Conservation (phyloP, 345 rosid species). For the Microcos paniculata region DNA sequence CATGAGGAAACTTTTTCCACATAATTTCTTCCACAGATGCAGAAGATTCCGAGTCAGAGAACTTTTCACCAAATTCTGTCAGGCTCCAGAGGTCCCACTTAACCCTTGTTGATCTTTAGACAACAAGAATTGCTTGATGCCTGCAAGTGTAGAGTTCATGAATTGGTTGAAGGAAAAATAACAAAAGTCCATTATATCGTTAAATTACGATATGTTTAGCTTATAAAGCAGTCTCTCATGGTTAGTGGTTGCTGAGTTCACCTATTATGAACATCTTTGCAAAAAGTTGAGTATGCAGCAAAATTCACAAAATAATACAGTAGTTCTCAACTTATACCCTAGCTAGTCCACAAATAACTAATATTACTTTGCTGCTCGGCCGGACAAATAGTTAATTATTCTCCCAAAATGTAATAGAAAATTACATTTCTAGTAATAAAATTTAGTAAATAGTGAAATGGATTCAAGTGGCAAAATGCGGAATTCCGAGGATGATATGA, state of each 20-base stretch:
- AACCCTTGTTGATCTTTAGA: constrained; percentile 21
- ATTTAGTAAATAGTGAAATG: neutral
- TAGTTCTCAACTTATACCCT: too few species aligned
- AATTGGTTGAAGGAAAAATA: too few species aligned
- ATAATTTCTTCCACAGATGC: constrained; percentile 32
- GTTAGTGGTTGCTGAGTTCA: too few species aligned
- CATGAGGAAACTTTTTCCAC: constrained; percentile 14
- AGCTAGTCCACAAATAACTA: too few species aligned
- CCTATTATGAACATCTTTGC: too few species aligned
- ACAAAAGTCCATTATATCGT: too few species aligned
- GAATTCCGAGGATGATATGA: too few species aligned
- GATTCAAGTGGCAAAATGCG: neutral
- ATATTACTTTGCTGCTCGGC: too few species aligned
- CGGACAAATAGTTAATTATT: neutral
- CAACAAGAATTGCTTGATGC: constrained; percentile 15
- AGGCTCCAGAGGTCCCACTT: constrained; percentile 22
- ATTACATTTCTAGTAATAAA: neutral
- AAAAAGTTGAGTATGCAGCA: too few species aligned
- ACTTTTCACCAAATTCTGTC: constrained; percentile 27
- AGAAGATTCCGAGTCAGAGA: constrained; percentile 43
- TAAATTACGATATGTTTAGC: too few species aligned
- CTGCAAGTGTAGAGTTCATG: constrained; percentile 25
- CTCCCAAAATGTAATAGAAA: too few species aligned
- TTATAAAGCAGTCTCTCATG: too few species aligned
- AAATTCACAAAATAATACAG: neutral